phyloP scores from a whole-genome alignment of 2,329 filamentous ascomycete genomes.

The Trichophyton equinum region DNA sequence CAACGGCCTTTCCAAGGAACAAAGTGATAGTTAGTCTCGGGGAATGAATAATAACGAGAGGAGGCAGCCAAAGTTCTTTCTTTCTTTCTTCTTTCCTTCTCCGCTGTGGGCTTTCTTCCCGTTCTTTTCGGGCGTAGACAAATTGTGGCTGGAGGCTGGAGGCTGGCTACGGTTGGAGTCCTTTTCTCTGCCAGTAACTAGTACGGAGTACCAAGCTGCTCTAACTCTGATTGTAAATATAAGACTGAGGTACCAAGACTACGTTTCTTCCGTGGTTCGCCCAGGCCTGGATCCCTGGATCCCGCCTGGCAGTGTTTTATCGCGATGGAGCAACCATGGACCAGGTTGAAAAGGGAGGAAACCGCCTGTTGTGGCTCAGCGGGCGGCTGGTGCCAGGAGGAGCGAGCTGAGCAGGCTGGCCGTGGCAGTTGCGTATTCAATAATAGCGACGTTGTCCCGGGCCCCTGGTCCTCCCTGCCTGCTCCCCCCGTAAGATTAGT shows the following conservation, averaged over 20 bases:
- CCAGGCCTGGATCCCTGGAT: neutral
- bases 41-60: no score
- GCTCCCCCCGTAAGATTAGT: neutral
- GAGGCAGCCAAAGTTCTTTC: no score
- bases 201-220: neutral
- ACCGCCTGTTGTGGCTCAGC: neutral
- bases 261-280: neutral
- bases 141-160: neutral
- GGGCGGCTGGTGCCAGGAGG: neutral
- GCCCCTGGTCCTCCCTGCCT: neutral
- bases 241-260: neutral
- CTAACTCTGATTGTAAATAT: neutral
- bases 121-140: neutral
- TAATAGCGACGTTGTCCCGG: neutral
- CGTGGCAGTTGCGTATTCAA: neutral
- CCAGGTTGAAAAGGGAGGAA: neutral
- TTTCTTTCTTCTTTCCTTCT: neutral
- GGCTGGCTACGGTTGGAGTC: neutral
- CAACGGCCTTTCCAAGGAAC: neutral
- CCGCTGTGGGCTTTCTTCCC: neutral
- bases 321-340: neutral
- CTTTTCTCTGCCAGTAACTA: neutral
- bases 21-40: neutral
- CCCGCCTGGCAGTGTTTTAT: constrained; percentile 3
- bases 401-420: neutral